These are phyloP conservation scores for Zygosaccharomyces sapae DNA, from an alignment of 1,139 yeast species.

Conservation along the genomic window DNA sequence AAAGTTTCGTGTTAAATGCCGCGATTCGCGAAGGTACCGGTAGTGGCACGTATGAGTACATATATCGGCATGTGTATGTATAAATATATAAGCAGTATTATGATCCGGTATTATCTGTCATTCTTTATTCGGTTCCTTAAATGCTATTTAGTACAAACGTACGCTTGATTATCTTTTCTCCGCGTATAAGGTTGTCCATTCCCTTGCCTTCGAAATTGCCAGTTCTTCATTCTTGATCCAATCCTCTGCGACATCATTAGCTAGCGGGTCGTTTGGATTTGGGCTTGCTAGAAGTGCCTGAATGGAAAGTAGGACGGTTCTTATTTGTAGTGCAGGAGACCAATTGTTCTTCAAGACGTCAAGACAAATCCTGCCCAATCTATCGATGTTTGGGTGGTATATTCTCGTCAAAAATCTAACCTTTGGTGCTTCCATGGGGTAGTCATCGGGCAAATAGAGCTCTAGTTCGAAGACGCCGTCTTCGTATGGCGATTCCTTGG, in stretches of 20 bases:
- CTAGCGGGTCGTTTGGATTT: constrained; percentile 96
- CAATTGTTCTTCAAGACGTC: constrained; percentile 90
- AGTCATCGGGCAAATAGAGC: constrained; percentile 51
- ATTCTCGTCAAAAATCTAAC: constrained; percentile 88
- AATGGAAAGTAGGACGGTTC: constrained; percentile 87
- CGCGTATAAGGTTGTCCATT: constrained; percentile 79
- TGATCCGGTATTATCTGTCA: too few relatives aligned
- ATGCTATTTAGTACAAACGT: too few relatives aligned
- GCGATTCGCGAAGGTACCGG: constrained; percentile 3
- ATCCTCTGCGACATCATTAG: constrained; percentile 94
- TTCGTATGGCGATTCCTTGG: constrained; percentile 56
- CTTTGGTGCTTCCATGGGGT: constrained; percentile 82
- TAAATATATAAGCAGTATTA: background rate
- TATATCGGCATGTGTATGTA: background rate
- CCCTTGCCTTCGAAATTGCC: constrained; percentile 80
- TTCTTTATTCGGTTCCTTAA: background rate
- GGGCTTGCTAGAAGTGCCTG: constrained; percentile 96
- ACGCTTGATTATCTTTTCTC: constrained; percentile 9
- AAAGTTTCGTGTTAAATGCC: constrained; percentile 8
- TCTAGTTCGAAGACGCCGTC: constrained; percentile 61
- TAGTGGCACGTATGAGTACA: background rate
- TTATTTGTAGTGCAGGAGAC: constrained; percentile 97
- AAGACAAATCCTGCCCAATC: constrained; percentile 89
- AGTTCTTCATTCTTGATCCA: constrained; percentile 84
- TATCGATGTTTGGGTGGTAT: constrained; percentile 94